Conservation (phyloP, 106 monocot genomes). For the Cymbidium sinense region DNA sequence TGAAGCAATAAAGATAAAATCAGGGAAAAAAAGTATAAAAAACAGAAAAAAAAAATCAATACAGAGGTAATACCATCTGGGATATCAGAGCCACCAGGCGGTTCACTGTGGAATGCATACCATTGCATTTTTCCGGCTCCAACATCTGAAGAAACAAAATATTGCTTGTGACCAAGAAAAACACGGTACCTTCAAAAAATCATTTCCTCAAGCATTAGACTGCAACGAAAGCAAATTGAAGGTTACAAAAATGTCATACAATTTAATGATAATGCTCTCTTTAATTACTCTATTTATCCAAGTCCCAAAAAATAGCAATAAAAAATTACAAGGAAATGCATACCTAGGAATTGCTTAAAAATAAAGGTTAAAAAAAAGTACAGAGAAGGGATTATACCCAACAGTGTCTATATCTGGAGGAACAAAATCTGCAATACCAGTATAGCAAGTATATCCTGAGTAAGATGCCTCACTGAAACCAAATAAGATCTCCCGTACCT, state of each 20-base stretch:
- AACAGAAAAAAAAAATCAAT: not conserved
- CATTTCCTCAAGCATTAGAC: conserved; percentile 8
- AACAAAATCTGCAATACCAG: conserved; percentile 97
- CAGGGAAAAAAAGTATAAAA: not conserved
- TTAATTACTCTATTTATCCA: not conserved
- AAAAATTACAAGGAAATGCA: too few relatives aligned
- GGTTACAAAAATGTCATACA: not conserved
- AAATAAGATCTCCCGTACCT: conserved; percentile 81
- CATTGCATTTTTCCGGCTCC: conserved; percentile 99
- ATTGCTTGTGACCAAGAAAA: conserved; percentile 98
- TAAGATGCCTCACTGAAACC: conserved; percentile 75
- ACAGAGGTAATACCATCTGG: conserved; percentile 62
- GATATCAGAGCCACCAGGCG: conserved; percentile 81
- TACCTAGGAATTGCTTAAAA: not conserved
- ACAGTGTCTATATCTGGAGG: conserved; percentile 94
- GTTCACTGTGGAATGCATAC: conserved; percentile 98
- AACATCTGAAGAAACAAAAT: conserved; percentile 99
- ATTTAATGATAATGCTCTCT: not conserved
- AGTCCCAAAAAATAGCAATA: not conserved
- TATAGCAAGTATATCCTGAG: conserved; percentile 96
- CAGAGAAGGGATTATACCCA: conserved; percentile 45
- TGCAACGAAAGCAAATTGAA: not conserved
- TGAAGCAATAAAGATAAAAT: not conserved
- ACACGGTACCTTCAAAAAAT: conserved; percentile 80
- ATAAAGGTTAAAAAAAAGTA: not conserved